These are phyloP conservation scores for Xanthoconium stramineum DNA, from an alignment of 768 basidiomycete genomes.

Conservation along the genomic window DNA sequence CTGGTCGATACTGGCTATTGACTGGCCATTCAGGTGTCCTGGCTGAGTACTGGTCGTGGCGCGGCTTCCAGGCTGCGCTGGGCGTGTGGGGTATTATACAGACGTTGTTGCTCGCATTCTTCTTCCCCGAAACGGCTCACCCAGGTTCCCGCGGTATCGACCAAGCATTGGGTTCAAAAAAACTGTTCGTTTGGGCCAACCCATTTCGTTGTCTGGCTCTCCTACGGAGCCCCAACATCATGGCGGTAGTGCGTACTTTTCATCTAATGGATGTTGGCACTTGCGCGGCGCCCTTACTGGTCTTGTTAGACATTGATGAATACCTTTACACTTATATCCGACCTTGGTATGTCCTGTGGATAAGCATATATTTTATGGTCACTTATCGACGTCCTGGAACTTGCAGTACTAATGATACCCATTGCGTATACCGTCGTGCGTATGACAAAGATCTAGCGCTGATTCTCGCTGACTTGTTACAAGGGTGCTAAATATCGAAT, in stretches of 20 bases:
- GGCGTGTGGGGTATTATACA: slow-evolving; percentile 39
- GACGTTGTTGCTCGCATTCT: slow-evolving; percentile 38
- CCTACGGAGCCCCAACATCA: slow-evolving; percentile 59
- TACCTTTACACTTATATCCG: slow-evolving; percentile 25
- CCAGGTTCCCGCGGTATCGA: slow-evolving; percentile 56
- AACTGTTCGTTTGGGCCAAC: slow-evolving; percentile 49
- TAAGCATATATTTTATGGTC: background rate
- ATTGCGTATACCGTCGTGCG: slow-evolving; percentile 65
- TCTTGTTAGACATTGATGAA: slow-evolving; percentile 42
- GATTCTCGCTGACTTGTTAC: background rate
- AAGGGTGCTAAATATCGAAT: slow-evolving; percentile 46
- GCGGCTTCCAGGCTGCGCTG: slow-evolving; percentile 50
- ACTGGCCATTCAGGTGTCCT: slow-evolving; percentile 35
- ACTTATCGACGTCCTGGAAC: background rate
- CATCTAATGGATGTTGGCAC: background rate
- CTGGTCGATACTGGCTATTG: background rate
- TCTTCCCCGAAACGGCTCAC: slow-evolving; percentile 65
- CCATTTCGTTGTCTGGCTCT: slow-evolving; percentile 51
- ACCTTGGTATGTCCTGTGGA: slow-evolving; percentile 33
- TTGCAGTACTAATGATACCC: slow-evolving; percentile 48
- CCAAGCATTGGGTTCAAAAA: slow-evolving; percentile 29
- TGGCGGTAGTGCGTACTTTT: slow-evolving; percentile 44
- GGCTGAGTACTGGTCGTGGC: slow-evolving; percentile 65
- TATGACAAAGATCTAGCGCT: background rate
- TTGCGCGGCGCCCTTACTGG: background rate